These are phyloP conservation scores for Ambispora gerdemannii DNA, from an alignment of 192 early-diverging fungal genomes.

Conservation along the genomic window DNA sequence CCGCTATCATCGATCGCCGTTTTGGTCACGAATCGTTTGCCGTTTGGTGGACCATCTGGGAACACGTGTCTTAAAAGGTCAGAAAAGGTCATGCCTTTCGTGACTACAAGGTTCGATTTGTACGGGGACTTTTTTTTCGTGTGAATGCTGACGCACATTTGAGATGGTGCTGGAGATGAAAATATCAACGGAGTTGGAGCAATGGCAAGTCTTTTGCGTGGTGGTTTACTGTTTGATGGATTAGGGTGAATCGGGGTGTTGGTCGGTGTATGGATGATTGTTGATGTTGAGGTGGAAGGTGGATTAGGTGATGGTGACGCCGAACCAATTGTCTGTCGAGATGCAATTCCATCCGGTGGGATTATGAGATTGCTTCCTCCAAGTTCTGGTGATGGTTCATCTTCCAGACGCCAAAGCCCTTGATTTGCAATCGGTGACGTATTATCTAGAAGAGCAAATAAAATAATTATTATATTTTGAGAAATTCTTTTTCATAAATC, in stretches of 20 bases:
- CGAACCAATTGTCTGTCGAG: no score
- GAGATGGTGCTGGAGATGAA: neutral
- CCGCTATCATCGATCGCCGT: neutral
- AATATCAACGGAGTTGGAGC: neutral
- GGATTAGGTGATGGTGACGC: neutral
- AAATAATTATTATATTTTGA: no score
- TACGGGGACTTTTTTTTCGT: constrained; percentile 13
- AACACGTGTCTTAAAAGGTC: constrained; percentile 4
- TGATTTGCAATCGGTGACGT: neutral
- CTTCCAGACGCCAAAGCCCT: neutral
- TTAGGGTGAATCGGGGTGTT: neutral
- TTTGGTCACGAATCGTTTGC: constrained; percentile 15
- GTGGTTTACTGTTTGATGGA: neutral
- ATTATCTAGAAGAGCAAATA: no score
- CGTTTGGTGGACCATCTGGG: neutral
- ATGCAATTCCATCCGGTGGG: neutral
- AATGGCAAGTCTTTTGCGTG: neutral
- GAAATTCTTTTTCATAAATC: neutral
- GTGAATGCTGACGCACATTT: neutral
- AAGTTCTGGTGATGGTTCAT: neutral
- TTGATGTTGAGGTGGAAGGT: neutral
- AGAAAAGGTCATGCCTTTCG: constrained; percentile 7
- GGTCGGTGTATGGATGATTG: neutral
- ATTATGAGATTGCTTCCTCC: neutral
- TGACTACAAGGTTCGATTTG: constrained; percentile 6